Evolutionary conservation across 805 yeast genomes (phyloP).

Genomic region (Scheffersomyces amazonensis): DNA sequence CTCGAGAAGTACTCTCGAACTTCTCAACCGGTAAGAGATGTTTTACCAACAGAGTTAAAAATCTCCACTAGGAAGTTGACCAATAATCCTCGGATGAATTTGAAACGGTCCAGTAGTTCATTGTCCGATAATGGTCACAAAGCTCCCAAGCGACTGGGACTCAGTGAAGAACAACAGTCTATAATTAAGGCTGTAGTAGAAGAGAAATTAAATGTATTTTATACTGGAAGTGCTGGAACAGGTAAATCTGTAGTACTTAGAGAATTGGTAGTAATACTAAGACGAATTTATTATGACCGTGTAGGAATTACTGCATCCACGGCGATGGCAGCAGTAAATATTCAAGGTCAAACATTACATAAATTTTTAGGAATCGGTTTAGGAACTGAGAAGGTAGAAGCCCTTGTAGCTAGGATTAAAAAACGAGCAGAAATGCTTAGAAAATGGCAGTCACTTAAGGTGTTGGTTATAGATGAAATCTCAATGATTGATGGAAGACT

Average conservation of each 20-base stretch:
- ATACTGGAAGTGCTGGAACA: slow-evolving; percentile 86
- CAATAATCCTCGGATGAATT: neutral
- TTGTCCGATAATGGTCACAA: slow-evolving; percentile 3
- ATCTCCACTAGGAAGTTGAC: neutral
- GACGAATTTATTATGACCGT: slow-evolving; percentile 34
- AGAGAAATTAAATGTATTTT: slow-evolving; percentile 56
- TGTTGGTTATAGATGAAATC: slow-evolving; percentile 84
- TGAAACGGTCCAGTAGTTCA: neutral
- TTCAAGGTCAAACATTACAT: slow-evolving; percentile 88
- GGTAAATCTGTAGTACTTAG: slow-evolving; percentile 74
- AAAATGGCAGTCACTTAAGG: slow-evolving; percentile 68
- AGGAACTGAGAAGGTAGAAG: slow-evolving; percentile 51
- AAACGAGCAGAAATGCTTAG: slow-evolving; percentile 39
- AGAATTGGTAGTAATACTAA: slow-evolving; percentile 57
- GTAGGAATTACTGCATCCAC: slow-evolving; percentile 95
- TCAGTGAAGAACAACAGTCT: slow-evolving; percentile 40
- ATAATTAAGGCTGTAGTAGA: slow-evolving; percentile 53
- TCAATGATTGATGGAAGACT: slow-evolving; percentile 88
- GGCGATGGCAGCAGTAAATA: slow-evolving; percentile 91
- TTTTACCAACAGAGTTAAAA: neutral
- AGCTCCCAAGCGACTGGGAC: slow-evolving; percentile 1
- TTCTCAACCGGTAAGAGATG: neutral
- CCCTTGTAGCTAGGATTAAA: slow-evolving; percentile 47
- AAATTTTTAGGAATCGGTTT: slow-evolving; percentile 84
- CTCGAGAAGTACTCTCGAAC: neutral